Base-by-base conservation (phyloP, 345 rosid species). In the Eucalyptus cloeziana region DNA sequence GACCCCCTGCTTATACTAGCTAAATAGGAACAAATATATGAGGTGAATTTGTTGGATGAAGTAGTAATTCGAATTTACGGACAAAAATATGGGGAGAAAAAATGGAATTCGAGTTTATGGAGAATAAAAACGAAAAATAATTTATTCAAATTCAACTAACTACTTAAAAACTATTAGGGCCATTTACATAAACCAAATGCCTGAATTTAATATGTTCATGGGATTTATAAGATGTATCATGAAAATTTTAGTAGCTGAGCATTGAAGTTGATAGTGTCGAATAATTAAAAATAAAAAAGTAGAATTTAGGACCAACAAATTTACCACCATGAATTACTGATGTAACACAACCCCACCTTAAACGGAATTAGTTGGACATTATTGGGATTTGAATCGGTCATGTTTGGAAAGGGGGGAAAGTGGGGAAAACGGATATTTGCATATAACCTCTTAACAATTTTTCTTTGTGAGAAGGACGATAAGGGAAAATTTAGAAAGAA, bases 391-490 rank as follows among this genome's bases (percentile, higher is more conserved):
- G 62, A 24, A 22, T 56, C 3, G 30, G 30, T 13, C 24, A 56
- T 24, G 62, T 24, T 56, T 24, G 62, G 30, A 56, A 22, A 56
- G 27, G 27, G 62, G 56, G 62, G 30, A 56, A 56, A 56, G 62
- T 56, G 30, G 62, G 30, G 62, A 56, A 54, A 56, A 24, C 5
- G 62, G 62, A 24, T 56, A 56, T 24, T 24, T 4, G 62, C 30
- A 10, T 56, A 24, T 24, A 10, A 2, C 10, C 5, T 56, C 27
- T 56, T 24, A 9, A 24, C 4, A 2, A 1, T 0, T 24, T 22
- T 56, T 24, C 12, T 24, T 4, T 24, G 62, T 22, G 25, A 22
- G 30, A 56, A 56, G 12, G 62, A 22, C 6, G 3, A 24, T 56
- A 10, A 56, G 30, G 27, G 27, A 8, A 24, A 56, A 24, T 56